Base-by-base conservation (phyloP, 495 filamentous ascomycete genomes). In the Podospora sp. region DNA sequence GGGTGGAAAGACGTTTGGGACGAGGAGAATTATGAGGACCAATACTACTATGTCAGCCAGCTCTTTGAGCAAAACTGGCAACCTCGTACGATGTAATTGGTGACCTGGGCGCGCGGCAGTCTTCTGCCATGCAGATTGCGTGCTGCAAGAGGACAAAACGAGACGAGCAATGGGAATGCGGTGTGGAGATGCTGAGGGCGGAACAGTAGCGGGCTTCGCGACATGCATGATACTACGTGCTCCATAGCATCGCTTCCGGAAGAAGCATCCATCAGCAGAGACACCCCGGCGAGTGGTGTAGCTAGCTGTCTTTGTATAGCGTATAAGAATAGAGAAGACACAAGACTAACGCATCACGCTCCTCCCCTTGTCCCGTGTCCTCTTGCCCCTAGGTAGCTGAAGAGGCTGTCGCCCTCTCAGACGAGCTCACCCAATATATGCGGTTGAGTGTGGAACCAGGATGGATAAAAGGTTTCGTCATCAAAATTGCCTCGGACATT, bases 1-100 rank as follows among this genome's bases (percentile, higher is more conserved):
- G 65, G 78, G 22, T 84, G 82, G 82, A 67, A 78, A 29, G 69
- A 70, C 29, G 50, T 83, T 49, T 78, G 77, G 64, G 67, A 72
- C 12, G 70, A 51, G 40, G 72, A 76, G 7, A 73, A 74, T 29
- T 82, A 79, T 63, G 82, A 83, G 71, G 62, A 84, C 62, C 81
- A 85, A 65, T 82, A 80, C 63, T 85, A 78, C 66, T 84, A 83
- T 67, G 75, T 83, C 52, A 82, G 81, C 68, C 83, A 85, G 70
- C 75, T 85, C 21, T 85, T 77, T 69, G 82, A 85, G 63, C 77
- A 77, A 60, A 80, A 77, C 67, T 85, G 83, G 83, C 76, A 78
- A 68, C 82, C 83, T 18, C 76, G 77, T 64, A 70, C 73, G 14
- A 81, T 81, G 68, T 73, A 71, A 64, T 83, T 72, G 70, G 40